Evolutionary conservation across 2,329 filamentous ascomycete genomes (phyloP).

Genomic region (Colletotrichum abscissum): DNA sequence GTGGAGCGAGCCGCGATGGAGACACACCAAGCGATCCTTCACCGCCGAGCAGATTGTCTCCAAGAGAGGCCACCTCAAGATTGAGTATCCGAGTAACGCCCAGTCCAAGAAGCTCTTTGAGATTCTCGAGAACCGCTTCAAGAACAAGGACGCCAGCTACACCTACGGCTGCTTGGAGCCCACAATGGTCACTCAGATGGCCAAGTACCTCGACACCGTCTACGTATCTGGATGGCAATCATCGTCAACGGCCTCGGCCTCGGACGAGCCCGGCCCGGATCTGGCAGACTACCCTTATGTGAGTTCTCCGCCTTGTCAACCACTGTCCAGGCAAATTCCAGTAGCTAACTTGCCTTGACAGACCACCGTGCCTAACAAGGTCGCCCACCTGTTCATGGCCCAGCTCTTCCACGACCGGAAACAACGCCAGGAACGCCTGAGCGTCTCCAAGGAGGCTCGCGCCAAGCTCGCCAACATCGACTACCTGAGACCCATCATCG

Average conservation of each 20-base stretch:
- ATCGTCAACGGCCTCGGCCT: constrained; percentile 93
- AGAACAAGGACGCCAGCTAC: constrained; percentile 88
- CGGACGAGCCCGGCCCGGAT: constrained; percentile 96
- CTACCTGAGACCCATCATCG: constrained; percentile 95
- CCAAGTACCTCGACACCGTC: constrained; percentile 97
- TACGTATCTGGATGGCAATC: constrained; percentile 99
- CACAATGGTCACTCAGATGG: constrained; percentile 99
- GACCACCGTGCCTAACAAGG: constrained; percentile 99
- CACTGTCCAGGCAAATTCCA: neutral
- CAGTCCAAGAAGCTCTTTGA: constrained; percentile 96
- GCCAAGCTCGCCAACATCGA: constrained; percentile 82
- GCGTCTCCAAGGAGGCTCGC: constrained; percentile 78
- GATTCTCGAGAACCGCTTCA: constrained; percentile 87
- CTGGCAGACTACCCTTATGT: constrained; percentile 97
- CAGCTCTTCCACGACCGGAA: constrained; percentile 99
- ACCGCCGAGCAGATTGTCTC: constrained; percentile 97
- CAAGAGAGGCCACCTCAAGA: constrained; percentile 90
- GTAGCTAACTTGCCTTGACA: constrained; percentile 46
- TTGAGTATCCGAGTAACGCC: constrained; percentile 90
- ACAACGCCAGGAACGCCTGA: constrained; percentile 93
- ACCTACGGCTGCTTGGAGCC: constrained; percentile 98
- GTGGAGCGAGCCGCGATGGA: constrained; percentile 95
- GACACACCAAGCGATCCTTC: constrained; percentile 90
- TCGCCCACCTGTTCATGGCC: constrained; percentile 96
- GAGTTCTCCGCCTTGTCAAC: constrained; percentile 45